Conservation (phyloP, 1,139 yeast species). For the Sugiyamaella xylanicola region DNA sequence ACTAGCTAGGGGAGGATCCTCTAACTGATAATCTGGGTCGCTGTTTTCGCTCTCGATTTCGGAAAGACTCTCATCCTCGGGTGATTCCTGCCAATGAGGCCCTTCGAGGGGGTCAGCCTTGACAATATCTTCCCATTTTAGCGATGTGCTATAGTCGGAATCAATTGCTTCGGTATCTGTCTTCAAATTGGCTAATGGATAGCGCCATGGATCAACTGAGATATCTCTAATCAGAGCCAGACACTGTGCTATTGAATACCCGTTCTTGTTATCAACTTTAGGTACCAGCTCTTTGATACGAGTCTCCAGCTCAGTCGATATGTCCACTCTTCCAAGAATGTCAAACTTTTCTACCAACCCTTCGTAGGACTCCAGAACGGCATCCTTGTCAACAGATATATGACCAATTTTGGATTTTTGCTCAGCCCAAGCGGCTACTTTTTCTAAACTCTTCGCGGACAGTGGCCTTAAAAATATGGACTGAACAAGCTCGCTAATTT, state of each 20-base stretch:
- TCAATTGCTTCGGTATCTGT: neutral
- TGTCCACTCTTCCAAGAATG: constrained; percentile 34
- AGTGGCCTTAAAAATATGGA: neutral
- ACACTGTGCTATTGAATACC: constrained; percentile 22
- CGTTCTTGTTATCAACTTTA: constrained; percentile 11
- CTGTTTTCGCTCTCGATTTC: neutral
- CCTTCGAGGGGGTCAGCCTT: constrained; percentile 34
- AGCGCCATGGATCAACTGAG: constrained; percentile 16
- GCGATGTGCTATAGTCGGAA: neutral
- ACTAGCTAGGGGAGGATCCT: neutral
- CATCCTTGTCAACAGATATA: constrained; percentile 25
- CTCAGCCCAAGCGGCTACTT: constrained; percentile 19
- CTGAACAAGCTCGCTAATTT: neutral
- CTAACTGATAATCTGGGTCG: too few relatives aligned
- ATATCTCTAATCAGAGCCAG: constrained; percentile 29
- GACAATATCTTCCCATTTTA: constrained; percentile 36
- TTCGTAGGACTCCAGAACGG: constrained; percentile 26
- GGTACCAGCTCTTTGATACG: constrained; percentile 26
- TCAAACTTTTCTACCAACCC: constrained; percentile 33
- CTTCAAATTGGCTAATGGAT: neutral
- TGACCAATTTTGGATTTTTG: constrained; percentile 16
- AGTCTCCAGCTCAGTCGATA: constrained; percentile 30
- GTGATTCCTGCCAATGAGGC: constrained; percentile 31
- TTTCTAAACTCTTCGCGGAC: constrained; percentile 1
- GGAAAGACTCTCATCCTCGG: constrained; percentile 10